Percentiles rank a stretch among this genome's conserved stretches.
Evolutionary conservation across 2,329 filamentous ascomycete genomes (phyloP).

Genomic region (Colletotrichum magnum): DNA sequence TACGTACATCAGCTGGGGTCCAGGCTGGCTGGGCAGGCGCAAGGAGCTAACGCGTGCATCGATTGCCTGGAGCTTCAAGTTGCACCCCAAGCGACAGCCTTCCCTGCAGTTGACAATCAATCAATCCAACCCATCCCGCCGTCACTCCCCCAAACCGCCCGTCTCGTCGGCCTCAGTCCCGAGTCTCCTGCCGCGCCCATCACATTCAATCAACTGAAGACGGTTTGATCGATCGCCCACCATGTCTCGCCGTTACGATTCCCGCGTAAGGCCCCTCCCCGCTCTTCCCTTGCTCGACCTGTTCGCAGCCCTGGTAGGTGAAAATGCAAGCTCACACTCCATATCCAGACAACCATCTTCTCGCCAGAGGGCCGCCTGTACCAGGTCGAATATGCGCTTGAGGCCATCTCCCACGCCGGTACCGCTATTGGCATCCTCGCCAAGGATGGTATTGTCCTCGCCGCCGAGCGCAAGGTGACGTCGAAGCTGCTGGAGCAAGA

Average conservation of each 20-base stretch:
- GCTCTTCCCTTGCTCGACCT: slow-evolving; percentile 45
- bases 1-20: slow-evolving; percentile 33
- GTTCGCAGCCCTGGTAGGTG: slow-evolving; percentile 3
- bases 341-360: slow-evolving; percentile 94
- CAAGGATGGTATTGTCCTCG: slow-evolving; percentile 97
- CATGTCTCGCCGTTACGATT: slow-evolving; percentile 99
- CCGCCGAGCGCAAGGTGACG: slow-evolving; percentile 98
- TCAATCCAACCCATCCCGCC: slow-evolving; percentile 20
- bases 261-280: slow-evolving; percentile 75
- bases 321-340: slow-evolving; percentile 43
- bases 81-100: slow-evolving; percentile 37
- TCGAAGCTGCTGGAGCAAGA: slow-evolving; percentile 99
- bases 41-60: slow-evolving; percentile 43
- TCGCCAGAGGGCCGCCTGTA: slow-evolving; percentile 98
- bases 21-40: slow-evolving; percentile 38
- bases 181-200: slow-evolving; percentile 3
- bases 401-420: slow-evolving; percentile 98
- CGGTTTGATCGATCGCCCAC: slow-evolving; percentile 47
- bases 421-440: slow-evolving; percentile 97
- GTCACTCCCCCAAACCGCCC: slow-evolving; percentile 7
- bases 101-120: slow-evolving; percentile 37
- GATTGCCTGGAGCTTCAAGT: slow-evolving; percentile 44
- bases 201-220: not conserved
- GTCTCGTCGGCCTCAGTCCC: slow-evolving; percentile 25
- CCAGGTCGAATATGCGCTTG: slow-evolving; percentile 98